phyloP scores from a whole-genome alignment of 1,284 basidiomycete species.

The Ceratobasidium papillatum region DNA sequence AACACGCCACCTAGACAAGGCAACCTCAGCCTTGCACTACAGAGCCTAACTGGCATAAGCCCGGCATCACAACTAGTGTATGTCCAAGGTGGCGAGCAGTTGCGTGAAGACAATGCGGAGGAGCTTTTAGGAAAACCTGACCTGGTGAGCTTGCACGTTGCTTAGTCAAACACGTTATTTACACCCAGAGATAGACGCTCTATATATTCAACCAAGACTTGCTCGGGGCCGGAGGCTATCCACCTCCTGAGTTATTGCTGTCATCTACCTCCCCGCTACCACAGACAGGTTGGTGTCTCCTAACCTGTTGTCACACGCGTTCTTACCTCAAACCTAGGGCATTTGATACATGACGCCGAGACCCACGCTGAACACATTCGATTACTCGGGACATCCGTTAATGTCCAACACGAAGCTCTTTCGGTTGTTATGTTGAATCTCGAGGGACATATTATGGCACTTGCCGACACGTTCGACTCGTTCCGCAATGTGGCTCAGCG shows the following conservation, averaged over 20 bases:
- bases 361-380: conserved; percentile 8
- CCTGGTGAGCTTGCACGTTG: conserved; percentile 14
- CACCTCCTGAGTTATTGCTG: conserved; percentile 11
- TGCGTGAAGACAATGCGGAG: conserved; percentile 36
- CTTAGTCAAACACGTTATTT: neutral
- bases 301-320: neutral
- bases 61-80: conserved; percentile 28
- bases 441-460: conserved; percentile 72
- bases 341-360: conserved; percentile 17
- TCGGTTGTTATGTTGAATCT: conserved; percentile 55
- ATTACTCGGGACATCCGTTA: neutral
- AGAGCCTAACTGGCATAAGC: conserved; percentile 16
- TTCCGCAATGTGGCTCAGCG: conserved; percentile 63
- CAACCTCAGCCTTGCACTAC: conserved; percentile 33
- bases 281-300: conserved; percentile 15
- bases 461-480: conserved; percentile 73
- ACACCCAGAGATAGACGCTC: conserved; percentile 17
- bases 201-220: conserved; percentile 37
- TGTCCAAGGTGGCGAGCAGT: conserved; percentile 28
- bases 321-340: neutral
- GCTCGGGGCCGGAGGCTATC: conserved; percentile 12
- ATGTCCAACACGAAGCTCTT: conserved; percentile 30
- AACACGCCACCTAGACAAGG: conserved; percentile 25
- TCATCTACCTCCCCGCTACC: neutral
- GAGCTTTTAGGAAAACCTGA: conserved; percentile 26